Evolutionary conservation across 371 early-diverging fungal genomes (phyloP), one percentile per base, ranked within the genome.

Genomic region (Mortierella sp.): DNA sequence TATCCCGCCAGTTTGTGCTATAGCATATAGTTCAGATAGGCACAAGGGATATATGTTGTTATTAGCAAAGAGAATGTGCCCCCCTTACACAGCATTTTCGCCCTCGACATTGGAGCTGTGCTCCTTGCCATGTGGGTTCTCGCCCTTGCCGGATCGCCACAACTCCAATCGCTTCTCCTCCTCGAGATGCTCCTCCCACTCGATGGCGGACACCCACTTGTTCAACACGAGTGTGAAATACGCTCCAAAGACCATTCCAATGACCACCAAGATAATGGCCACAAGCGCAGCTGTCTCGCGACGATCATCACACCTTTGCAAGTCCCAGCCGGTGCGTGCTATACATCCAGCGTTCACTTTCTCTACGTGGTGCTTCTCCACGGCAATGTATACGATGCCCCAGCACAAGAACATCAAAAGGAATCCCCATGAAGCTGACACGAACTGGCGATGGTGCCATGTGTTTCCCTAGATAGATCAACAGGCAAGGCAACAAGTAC

Each of bases 341-440:
- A 46, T n/a, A 26, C 71, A 76, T 39, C 67, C 78, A 0, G 3
- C 13, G 63, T 63, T 66, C 41, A 66, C 78, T 28, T 61, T 76
- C 3, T 47, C 45, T 27, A 47, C 24, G 6, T 63, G 65, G 48
- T 65, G 45, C 5, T 30, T 10, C 63, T 70, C 70, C 9, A 76
- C 78, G 18, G 67, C 66, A 38, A 76, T 76, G 48, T 76, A 70
- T 43, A 76, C 78, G 5, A 70, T 30, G 9, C 66, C 58, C 78
- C 78, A 76, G 60, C 71, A 76, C 50, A 76, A 56, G 63, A 69
- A 53, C 70, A 76, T 76, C 30, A 76, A 27, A 7, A 76, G 21
- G 63, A 76, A 76, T 21, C 78, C 66, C 70, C 78, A 76, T 9
- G 47, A 70, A 21, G 58, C 65, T 0, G 78, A 70, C 7, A 76